Evolutionary conservation across 2,329 filamentous ascomycete genomes (phyloP).

Genomic region (Aspergillus fijiensis): DNA sequence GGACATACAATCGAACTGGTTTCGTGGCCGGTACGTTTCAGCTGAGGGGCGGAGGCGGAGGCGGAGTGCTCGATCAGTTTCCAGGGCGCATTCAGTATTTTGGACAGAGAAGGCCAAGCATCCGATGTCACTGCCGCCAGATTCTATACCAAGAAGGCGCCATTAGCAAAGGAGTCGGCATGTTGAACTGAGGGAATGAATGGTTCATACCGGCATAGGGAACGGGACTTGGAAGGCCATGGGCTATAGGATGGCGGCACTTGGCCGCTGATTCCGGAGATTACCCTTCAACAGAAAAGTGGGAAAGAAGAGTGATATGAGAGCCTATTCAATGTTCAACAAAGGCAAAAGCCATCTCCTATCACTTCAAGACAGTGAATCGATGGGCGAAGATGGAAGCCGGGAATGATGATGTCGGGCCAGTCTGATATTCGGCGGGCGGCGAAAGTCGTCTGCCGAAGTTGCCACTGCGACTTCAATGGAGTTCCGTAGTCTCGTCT

Average conservation of each 20-base stretch:
- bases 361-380: slow-evolving; percentile 22
- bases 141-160: slow-evolving; percentile 38
- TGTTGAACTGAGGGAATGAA: not conserved
- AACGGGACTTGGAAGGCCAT: slow-evolving; percentile 55
- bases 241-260: slow-evolving; percentile 39
- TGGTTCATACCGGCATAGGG: slow-evolving; percentile 46
- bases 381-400: slow-evolving; percentile 5
- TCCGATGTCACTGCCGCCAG: slow-evolving; percentile 45
- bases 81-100: slow-evolving; percentile 38
- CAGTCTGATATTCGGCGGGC: slow-evolving; percentile 21
- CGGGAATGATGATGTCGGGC: slow-evolving; percentile 8
- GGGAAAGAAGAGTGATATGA: slow-evolving; percentile 1
- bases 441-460: slow-evolving; percentile 31
- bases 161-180: slow-evolving; percentile 14
- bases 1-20: slow-evolving; percentile 23
- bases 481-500: slow-evolving; percentile 18
- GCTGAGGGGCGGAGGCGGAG: slow-evolving; percentile 12
- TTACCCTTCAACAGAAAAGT: slow-evolving; percentile 15
- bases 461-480: slow-evolving; percentile 27
- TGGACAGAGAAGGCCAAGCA: slow-evolving; percentile 47
- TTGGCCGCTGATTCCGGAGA: slow-evolving; percentile 31
- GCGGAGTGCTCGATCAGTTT: slow-evolving; percentile 30
- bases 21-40: slow-evolving; percentile 18
- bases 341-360: slow-evolving; percentile 27
- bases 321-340: slow-evolving; percentile 15